Evolutionary conservation across 192 early-diverging fungal species (phyloP).

Genomic region (Backusella tarrabulga): DNA sequence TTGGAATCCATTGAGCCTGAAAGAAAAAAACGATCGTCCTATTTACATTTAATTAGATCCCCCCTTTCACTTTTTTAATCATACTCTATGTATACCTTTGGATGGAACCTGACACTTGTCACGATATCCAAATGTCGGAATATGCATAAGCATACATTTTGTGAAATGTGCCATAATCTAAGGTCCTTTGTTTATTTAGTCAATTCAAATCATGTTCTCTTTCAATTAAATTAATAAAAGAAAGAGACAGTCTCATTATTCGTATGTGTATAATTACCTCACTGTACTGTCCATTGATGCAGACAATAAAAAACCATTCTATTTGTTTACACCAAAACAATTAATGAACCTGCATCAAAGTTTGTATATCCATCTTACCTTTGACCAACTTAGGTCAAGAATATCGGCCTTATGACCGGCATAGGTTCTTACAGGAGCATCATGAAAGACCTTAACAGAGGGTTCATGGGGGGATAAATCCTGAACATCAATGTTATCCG

Average conservation of each 20-base stretch:
- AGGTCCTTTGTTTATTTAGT: background rate
- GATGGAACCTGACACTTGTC: slow-evolving; percentile 78
- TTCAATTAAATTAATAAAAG: too few species aligned
- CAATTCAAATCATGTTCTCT: background rate
- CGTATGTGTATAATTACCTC: slow-evolving; percentile 23
- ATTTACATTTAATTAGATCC: background rate
- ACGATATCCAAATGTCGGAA: slow-evolving; percentile 81
- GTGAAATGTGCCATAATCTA: slow-evolving; percentile 78
- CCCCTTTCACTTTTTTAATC: too few species aligned
- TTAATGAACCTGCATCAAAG: background rate
- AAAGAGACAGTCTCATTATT: background rate
- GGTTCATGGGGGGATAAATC: background rate
- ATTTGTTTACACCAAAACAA: background rate
- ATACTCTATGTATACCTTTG: slow-evolving; percentile 38
- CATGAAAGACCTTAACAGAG: slow-evolving; percentile 52
- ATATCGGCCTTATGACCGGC: slow-evolving; percentile 73
- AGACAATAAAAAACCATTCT: slow-evolving; percentile 77
- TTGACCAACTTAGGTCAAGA: slow-evolving; percentile 71
- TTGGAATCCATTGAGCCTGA: slow-evolving; percentile 79
- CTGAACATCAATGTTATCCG: background rate
- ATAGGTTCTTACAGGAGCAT: slow-evolving; percentile 71
- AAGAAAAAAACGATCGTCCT: slow-evolving; percentile 80
- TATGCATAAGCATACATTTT: slow-evolving; percentile 71
- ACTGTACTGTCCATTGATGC: slow-evolving; percentile 85
- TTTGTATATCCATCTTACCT: slow-evolving; percentile 26